phyloP scores from a whole-genome alignment of 2,329 filamentous ascomycete genomes.

The Byssoonygena ceratinophila region DNA sequence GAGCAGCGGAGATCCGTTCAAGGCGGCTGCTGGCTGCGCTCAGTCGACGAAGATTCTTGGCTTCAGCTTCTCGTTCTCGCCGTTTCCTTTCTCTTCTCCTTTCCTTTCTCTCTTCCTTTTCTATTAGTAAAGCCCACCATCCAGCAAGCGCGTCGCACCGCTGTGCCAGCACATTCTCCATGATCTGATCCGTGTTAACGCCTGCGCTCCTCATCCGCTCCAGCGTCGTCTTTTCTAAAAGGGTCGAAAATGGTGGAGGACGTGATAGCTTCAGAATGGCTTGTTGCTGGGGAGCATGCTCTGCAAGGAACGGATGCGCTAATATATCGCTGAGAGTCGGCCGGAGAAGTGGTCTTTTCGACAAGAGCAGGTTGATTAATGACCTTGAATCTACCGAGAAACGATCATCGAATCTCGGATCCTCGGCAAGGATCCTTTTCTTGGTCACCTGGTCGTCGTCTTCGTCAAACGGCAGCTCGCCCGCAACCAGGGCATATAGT shows the following conservation, averaged over 20 bases:
- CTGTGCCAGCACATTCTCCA: constrained; percentile 84
- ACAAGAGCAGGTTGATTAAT: constrained; percentile 69
- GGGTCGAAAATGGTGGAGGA: constrained; percentile 70
- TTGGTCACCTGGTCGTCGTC: constrained; percentile 86
- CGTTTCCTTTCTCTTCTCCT: constrained; percentile 68
- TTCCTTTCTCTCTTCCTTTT: constrained; percentile 88
- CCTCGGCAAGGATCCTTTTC: constrained; percentile 69
- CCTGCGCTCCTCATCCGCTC: constrained; percentile 88
- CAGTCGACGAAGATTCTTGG: constrained; percentile 65
- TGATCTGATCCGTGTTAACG: constrained; percentile 85
- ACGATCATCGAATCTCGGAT: constrained; percentile 73
- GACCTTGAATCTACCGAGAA: constrained; percentile 67
- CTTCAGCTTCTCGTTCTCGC: constrained; percentile 72
- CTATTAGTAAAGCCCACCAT: constrained; percentile 90
- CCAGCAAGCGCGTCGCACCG: constrained; percentile 82
- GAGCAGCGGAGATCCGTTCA: constrained; percentile 64
- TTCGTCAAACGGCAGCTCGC: constrained; percentile 85
- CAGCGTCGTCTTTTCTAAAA: constrained; percentile 79
- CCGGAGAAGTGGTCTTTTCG: constrained; percentile 75
- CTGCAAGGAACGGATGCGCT: constrained; percentile 73
- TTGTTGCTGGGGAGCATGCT: constrained; percentile 78
- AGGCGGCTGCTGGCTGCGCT: constrained; percentile 83
- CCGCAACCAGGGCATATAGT: constrained; percentile 69
- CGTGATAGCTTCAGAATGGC: constrained; percentile 75
- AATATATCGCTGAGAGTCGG: constrained; percentile 78